phyloP scores from a whole-genome alignment of 345 rosid species.

The Salix caprea region DNA sequence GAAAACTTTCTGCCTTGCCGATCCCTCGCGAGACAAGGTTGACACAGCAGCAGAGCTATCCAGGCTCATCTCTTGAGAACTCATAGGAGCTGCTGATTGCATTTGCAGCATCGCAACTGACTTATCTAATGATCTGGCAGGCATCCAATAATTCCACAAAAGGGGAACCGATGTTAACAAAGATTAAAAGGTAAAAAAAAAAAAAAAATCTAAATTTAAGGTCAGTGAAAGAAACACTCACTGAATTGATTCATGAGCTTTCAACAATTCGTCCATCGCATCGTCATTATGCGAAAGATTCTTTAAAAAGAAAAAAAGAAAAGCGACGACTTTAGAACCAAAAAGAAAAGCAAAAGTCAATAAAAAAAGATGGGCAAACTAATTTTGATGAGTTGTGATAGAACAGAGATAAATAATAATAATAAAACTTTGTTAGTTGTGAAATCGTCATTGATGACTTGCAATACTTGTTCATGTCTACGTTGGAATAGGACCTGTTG shows the following conservation, averaged over 20 bases:
- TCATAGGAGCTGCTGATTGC: slow-evolving; percentile 64
- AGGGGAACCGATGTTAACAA: slow-evolving; percentile 11
- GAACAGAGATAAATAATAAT: background rate
- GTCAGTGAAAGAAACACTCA: slow-evolving; percentile 36
- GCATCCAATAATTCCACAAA: slow-evolving; percentile 27
- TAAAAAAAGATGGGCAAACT: background rate
- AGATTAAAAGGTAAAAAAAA: background rate
- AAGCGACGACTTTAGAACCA: background rate
- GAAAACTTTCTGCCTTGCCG: slow-evolving; percentile 56
- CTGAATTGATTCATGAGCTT: slow-evolving; percentile 79
- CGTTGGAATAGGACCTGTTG: slow-evolving; percentile 48
- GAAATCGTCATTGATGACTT: slow-evolving; percentile 53
- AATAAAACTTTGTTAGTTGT: slow-evolving; percentile 48
- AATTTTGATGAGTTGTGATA: background rate
- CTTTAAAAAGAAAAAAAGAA: slow-evolving; percentile 4
- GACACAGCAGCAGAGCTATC: slow-evolving; percentile 33
- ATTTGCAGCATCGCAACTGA: slow-evolving; percentile 59
- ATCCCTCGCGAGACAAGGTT: slow-evolving; percentile 17
- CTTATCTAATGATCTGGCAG: slow-evolving; percentile 72
- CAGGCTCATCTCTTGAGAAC: slow-evolving; percentile 39
- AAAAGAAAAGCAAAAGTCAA: background rate
- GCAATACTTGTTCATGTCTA: slow-evolving; percentile 59
- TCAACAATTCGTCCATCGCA: slow-evolving; percentile 62
- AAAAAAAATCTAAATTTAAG: background rate
- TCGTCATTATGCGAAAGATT: slow-evolving; percentile 39